A percentile compares a stretch with the other conserved stretches of the same genome.
Conservation (phyloP, 208 protist species). For the Acanthamoeba triangularis region DNA sequence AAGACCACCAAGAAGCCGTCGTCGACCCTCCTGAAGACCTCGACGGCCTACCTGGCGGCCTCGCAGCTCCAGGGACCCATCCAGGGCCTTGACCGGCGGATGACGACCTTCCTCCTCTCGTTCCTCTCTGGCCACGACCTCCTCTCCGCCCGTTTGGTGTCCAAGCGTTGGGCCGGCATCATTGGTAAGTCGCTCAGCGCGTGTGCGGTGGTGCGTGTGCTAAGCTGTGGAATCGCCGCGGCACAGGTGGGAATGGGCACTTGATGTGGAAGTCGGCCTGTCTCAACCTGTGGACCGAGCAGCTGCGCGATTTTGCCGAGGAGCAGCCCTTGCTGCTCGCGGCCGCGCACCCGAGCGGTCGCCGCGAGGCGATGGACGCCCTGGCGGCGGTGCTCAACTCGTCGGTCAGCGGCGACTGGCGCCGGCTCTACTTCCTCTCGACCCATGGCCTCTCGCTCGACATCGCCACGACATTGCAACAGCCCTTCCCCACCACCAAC, state of each 20-base stretch:
- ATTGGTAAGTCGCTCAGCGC: neutral
- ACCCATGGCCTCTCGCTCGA: constrained; percentile 6
- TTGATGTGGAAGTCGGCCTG: constrained; percentile 48
- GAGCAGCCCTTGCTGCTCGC: neutral
- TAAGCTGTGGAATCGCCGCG: neutral
- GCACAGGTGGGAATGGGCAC: neutral
- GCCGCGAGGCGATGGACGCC: no score
- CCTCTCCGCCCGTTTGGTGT: neutral
- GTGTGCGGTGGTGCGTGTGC: neutral
- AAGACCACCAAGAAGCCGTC: neutral
- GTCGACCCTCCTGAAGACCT: neutral
- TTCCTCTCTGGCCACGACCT: constrained; percentile 50
- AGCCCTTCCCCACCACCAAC: neutral
- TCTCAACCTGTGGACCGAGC: neutral
- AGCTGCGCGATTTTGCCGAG: neutral
- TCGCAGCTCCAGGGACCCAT: neutral
- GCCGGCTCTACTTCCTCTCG: constrained; percentile 4
- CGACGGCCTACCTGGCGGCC: neutral
- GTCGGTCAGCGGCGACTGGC: constrained; percentile 24
- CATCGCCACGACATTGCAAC: neutral
- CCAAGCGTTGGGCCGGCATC: neutral
- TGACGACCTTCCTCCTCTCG: constrained; percentile 3
- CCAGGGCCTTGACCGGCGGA: neutral
- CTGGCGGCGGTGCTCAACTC: neutral
- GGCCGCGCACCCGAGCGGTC: neutral